Base-by-base conservation (phyloP, 1,139 yeast genomes). In the Blastobotrys serpentis region DNA sequence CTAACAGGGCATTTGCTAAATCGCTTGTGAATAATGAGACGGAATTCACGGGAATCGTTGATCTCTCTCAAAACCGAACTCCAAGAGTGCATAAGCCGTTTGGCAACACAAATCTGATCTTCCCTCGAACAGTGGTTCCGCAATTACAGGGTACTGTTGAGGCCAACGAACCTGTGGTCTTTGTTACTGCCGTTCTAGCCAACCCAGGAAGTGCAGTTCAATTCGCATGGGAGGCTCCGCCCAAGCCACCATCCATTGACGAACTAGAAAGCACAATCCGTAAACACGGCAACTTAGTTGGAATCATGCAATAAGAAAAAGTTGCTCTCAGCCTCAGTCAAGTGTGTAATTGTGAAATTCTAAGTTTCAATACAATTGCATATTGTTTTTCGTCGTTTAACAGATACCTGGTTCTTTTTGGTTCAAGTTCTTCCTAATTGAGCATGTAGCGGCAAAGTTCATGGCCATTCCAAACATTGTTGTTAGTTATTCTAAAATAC, bases 51-150 rank as follows among this genome's bases (percentile, higher is more conserved):
- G 55, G 57, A 3, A 55, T 56, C 40, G 54, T 53, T 18, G 53
- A 54, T 33, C 40, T 56, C 23, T 21, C 30, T 5, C 50, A 43
- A 5, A 34, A 43, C 11, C 52, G 65, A 32, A 34, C 33, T n/a
- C 46, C 58, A 5, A 43, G 53, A 14, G 50, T 55, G 10, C 52
- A 52, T 25, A 42, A 39, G n/a, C 62, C 67, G 2, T 65, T 61
- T 13, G 68, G 68, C 22, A 65, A 65, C 51, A 56, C 65, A 8
- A 65, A 61, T 49, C 26, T 65, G 16, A 48, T 61, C 37, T 50
- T 52, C 42, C 52, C 67, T 1, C 30, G 52, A 7, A 51, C 61
- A 1, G 26, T 46, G 5, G 48, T 59, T 1, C 61, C 63, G 1
- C 60, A 55, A 46, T 42, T 58, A n/a, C 21, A 16, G 17, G 58